phyloP scores from a whole-genome alignment of 225 moss, liverwort and hornwort genomes.

The Bryoerythrophyllum caledonicum region DNA sequence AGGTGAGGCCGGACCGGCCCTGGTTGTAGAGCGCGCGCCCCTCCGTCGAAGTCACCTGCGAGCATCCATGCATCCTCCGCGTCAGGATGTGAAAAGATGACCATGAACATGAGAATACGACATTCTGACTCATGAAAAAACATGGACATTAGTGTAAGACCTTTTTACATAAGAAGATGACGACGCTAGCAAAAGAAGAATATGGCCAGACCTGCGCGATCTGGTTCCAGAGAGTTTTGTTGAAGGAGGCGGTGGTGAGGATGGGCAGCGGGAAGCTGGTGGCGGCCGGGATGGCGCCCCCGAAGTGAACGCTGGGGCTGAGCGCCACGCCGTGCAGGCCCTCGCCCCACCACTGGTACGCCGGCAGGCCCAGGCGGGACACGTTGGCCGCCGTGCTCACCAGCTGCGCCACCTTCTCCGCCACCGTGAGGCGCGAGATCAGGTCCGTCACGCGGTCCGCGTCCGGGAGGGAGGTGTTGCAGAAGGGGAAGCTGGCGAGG shows the following conservation, averaged over 20 bases:
- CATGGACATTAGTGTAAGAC: too few species aligned
- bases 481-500: conserved; percentile 45
- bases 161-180: too few species aligned
- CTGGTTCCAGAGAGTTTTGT: conserved; percentile 49
- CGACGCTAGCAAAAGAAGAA: too few species aligned
- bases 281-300: conserved; percentile 32
- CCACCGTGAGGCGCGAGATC: conserved; percentile 35
- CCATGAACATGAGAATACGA: too few species aligned
- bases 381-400: conserved; percentile 54
- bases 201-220: conserved; percentile 34
- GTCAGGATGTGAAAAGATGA: too few species aligned
- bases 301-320: conserved; percentile 56
- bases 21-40: conserved; percentile 54
- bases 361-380: conserved; percentile 52
- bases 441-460: conserved; percentile 45
- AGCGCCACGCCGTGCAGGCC: conserved; percentile 62
- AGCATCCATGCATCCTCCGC: background rate
- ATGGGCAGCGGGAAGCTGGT: conserved; percentile 64
- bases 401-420: conserved; percentile 59
- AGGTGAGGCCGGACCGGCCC: conserved; percentile 52
- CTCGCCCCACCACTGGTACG: conserved; percentile 67
- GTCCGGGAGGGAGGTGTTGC: conserved; percentile 41
- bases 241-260: conserved; percentile 58
- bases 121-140: too few species aligned
- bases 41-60: conserved; percentile 69